Base-by-base conservation (phyloP, 805 yeast species). In the Barnettozyma pratensis region DNA sequence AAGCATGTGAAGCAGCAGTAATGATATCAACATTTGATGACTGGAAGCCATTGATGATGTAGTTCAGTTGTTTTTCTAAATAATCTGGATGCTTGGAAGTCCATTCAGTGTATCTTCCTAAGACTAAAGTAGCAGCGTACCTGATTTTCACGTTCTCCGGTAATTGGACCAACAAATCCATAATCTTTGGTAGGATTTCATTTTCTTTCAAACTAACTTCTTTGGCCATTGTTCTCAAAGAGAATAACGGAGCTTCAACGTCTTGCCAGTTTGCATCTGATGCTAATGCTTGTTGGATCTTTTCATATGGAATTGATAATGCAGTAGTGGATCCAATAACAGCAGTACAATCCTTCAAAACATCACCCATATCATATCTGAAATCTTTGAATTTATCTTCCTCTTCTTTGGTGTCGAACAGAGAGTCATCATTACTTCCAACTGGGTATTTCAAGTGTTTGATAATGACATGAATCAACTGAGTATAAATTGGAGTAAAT, bases 101-200 rank as follows among this genome's bases (percentile, higher is more conserved):
- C 97, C 99, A 94, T 68, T 86, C 89, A 2, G 98, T 87, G 65
- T 94, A 94, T 58, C 99, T 76, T n/a, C 99, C 98, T 38, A 94
- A 70, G 1, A 94, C 96, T 60, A 94, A 74, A 0, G 96, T 89
- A 2, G 96, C 90, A 6, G 98, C 95, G 62, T 92, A 94, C 64
- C 96, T 76, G 45, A 94, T 80, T 62, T 88, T 87, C 25, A 85
- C 82, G 60, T 88, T 90, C 55, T 87, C 92, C 1, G 97, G 96
- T 47, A 88, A 70, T 59, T 76, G 81, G 32, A 81, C 75, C 35
- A 87, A 70, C 52, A 74, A 66, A 41, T 78, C 74, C 96, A 87
- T 79, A 54, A 91, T 81, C 49, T 80, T 77, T 1, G 97, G 96
- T 53, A 92, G 69, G 10, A 85, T 76, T 28, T 68, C 70, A 43